A percentile compares a stretch with the other conserved stretches of the same genome.
These are phyloP conservation scores for Laguncularia racemosa DNA, from an alignment of 345 rosid species.

Conservation along the genomic window DNA sequence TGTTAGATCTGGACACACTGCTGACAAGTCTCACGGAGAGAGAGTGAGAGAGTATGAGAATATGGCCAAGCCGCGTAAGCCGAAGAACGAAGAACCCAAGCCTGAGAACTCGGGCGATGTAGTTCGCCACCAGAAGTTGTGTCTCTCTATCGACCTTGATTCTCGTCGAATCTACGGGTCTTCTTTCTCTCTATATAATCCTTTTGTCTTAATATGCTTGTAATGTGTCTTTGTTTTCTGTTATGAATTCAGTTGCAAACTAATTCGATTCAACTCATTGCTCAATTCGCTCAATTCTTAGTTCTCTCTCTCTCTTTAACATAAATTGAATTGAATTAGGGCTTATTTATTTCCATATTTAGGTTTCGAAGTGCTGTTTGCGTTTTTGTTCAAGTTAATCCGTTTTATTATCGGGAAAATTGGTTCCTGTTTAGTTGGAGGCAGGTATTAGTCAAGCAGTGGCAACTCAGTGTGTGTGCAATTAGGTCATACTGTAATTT, in stretches of 20 bases:
- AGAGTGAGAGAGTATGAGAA: not conserved
- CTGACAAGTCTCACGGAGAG: not conserved
- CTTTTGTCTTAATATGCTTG: no score
- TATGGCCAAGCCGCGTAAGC: conserved; percentile 92
- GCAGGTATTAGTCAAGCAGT: no score
- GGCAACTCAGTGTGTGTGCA: no score
- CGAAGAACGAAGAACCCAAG: conserved; percentile 61
- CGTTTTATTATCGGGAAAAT: no score
- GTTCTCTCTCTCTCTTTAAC: not conserved
- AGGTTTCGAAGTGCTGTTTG: no score
- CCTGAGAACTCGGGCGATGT: conserved; percentile 67
- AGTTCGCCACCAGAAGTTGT: conserved; percentile 91
- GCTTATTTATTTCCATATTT: no score
- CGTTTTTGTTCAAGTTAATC: no score
- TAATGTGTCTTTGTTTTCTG: not conserved
- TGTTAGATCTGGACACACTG: not conserved
- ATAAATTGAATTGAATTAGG: no score
- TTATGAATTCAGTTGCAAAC: not conserved
- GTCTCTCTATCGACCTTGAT: conserved; percentile 70
- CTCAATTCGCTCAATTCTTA: no score
- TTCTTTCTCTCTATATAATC: not conserved
- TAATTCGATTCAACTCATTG: no score
- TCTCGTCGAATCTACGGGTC: conserved; percentile 81
- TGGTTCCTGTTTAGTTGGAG: no score
- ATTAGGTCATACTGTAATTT: no score